A percentile compares a stretch with the other conserved stretches of the same genome.
These are phyloP conservation scores for Mycena haematopus DNA, from an alignment of 768 basidiomycete genomes.

Conservation along the genomic window DNA sequence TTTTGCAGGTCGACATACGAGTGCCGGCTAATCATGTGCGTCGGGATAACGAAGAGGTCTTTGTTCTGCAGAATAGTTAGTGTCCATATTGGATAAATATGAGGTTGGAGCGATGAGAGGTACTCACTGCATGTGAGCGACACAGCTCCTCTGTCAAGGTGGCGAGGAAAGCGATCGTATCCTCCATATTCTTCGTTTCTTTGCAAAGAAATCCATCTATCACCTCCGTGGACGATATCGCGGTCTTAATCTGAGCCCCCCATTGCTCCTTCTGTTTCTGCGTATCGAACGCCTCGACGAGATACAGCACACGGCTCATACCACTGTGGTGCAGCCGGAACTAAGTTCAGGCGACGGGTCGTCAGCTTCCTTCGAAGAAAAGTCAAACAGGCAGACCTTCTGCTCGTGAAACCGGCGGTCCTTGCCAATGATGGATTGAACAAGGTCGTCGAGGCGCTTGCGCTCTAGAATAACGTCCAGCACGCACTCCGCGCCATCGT, in stretches of 20 bases:
- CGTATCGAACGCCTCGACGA: conserved; percentile 46
- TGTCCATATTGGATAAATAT: background rate
- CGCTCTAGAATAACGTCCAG: conserved; percentile 37
- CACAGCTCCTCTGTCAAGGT: conserved; percentile 45
- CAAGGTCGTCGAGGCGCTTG: conserved; percentile 38
- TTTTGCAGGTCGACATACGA: conserved; percentile 45
- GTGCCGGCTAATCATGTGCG: conserved; percentile 40
- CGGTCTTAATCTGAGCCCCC: conserved; percentile 46
- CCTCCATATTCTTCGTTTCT: conserved; percentile 44
- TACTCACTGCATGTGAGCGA: conserved; percentile 31
- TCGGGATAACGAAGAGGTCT: conserved; percentile 45
- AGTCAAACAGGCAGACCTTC: conserved; percentile 31
- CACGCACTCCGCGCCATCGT: conserved; percentile 25
- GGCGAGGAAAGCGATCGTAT: conserved; percentile 47
- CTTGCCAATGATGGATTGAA: conserved; percentile 32
- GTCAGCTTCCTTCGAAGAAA: background rate
- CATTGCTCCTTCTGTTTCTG: conserved; percentile 15
- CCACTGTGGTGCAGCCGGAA: conserved; percentile 48
- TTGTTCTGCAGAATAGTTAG: conserved; percentile 30
- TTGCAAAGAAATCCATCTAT: conserved; percentile 49
- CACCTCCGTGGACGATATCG: conserved; percentile 50
- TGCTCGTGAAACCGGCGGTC: conserved; percentile 39
- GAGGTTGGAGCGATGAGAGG: background rate
- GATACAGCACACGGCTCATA: conserved; percentile 46
- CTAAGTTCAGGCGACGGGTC: conserved; percentile 30